These are phyloP conservation scores for Ziziphus jujuba DNA, from an alignment of 306 rosid species.

Conservation along the genomic window DNA sequence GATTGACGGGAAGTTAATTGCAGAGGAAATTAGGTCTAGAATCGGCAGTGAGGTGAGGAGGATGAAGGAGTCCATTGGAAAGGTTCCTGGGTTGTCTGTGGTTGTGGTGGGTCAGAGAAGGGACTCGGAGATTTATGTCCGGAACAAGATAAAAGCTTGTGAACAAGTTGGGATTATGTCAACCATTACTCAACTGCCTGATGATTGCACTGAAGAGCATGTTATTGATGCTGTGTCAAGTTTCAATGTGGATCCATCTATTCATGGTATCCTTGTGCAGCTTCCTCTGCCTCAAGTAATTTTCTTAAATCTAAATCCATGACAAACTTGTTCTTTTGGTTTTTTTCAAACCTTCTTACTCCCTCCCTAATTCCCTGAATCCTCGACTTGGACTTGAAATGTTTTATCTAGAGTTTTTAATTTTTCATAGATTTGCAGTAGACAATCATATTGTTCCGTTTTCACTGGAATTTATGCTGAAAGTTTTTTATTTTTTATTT, in stretches of 20 bases:
- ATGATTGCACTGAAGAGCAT: constrained; percentile 60
- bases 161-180: constrained; percentile 84
- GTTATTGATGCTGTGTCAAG: constrained; percentile 52
- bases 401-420: neutral
- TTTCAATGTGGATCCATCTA: constrained; percentile 68
- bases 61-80: constrained; percentile 67
- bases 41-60: constrained; percentile 68
- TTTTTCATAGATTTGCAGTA: neutral
- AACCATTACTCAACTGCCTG: constrained; percentile 49
- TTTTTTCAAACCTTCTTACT: neutral
- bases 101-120: constrained; percentile 76
- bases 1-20: constrained; percentile 67
- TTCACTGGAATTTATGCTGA: constrained; percentile 1
- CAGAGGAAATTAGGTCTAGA: constrained; percentile 60
- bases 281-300: constrained; percentile 95
- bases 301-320: constrained; percentile 40
- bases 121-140: constrained; percentile 83
- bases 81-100: constrained; percentile 89
- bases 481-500: too few relatives aligned
- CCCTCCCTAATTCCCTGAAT: constrained; percentile 15
- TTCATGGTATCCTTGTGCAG: constrained; percentile 96
- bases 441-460: neutral
- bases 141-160: constrained; percentile 80
- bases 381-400: constrained; percentile 1
- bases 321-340: constrained; percentile 19